phyloP scores from a whole-genome alignment of 1,284 basidiomycete genomes.

The Psilocybe mexicana region DNA sequence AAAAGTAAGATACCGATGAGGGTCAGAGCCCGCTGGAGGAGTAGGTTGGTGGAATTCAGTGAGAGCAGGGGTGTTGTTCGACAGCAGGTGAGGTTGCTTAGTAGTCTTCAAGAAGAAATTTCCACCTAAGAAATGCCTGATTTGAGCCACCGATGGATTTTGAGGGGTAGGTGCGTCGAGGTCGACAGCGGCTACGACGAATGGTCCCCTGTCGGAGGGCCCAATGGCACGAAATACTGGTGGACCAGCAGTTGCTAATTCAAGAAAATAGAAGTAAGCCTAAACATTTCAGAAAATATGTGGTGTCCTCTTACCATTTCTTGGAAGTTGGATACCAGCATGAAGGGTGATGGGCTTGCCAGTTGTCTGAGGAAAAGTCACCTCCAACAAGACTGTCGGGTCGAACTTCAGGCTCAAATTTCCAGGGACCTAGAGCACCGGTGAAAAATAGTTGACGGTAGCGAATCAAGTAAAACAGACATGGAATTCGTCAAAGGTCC shows the following conservation, averaged over 20 bases:
- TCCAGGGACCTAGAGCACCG: slow-evolving; percentile 31
- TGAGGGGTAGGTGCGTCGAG: slow-evolving; percentile 55
- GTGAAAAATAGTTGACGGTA: background rate
- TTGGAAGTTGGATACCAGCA: slow-evolving; percentile 41
- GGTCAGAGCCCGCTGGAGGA: slow-evolving; percentile 51
- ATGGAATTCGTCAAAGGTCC: slow-evolving; percentile 32
- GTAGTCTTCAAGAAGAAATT: slow-evolving; percentile 35
- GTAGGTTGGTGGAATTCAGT: slow-evolving; percentile 48
- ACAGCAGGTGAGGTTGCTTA: slow-evolving; percentile 24
- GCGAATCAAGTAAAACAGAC: slow-evolving; percentile 20
- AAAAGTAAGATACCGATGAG: slow-evolving; percentile 44
- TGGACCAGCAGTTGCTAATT: slow-evolving; percentile 12
- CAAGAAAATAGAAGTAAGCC: background rate
- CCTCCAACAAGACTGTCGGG: slow-evolving; percentile 37
- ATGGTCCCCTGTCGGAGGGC: slow-evolving; percentile 34
- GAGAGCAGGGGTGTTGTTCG: slow-evolving; percentile 46
- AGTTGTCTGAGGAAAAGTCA: slow-evolving; percentile 34
- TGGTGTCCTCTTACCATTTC: slow-evolving; percentile 31
- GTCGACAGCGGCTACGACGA: slow-evolving; percentile 50
- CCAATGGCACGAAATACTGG: slow-evolving; percentile 36
- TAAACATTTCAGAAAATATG: background rate
- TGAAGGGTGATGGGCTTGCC: slow-evolving; percentile 35
- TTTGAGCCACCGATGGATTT: slow-evolving; percentile 42
- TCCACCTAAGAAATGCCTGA: slow-evolving; percentile 53
- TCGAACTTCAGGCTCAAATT: slow-evolving; percentile 36